These are phyloP conservation scores for Gilbertella persicaria DNA, from an alignment of 371 early-diverging fungal genomes.

Conservation along the genomic window DNA sequence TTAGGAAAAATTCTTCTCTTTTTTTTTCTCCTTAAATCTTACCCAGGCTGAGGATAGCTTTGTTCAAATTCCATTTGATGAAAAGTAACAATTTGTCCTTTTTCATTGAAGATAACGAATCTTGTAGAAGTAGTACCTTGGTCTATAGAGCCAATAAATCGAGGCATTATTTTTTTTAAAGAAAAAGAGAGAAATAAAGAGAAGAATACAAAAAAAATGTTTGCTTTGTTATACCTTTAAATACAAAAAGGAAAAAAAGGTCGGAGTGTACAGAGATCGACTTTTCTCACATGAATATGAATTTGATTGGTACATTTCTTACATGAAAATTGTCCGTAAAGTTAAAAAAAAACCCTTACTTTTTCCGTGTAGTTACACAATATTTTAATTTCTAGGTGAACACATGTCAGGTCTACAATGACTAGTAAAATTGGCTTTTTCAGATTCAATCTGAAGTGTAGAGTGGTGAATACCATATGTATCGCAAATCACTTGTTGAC, in stretches of 20 bases:
- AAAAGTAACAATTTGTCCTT: constrained; percentile 68
- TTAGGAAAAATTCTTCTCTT: background rate
- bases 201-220: background rate
- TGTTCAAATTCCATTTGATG: constrained; percentile 84
- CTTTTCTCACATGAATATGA: background rate
- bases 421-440: constrained; percentile 39
- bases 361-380: background rate
- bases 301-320: background rate
- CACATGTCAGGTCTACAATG: constrained; percentile 53
- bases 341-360: background rate
- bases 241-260: background rate
- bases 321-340: background rate
- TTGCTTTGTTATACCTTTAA: background rate
- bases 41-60: constrained; percentile 78
- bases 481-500: constrained; percentile 60
- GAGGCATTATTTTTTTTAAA: constrained; percentile 12
- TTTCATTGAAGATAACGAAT: constrained; percentile 85
- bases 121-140: constrained; percentile 93
- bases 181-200: background rate
- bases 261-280: background rate
- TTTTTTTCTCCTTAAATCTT: constrained; percentile 8
- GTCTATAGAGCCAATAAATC: constrained; percentile 86
- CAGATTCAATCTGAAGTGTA: constrained; percentile 68
- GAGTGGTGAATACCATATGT: constrained; percentile 66
- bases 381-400: constrained; percentile 8